Evolutionary conservation across 306 rosid genomes (phyloP), one percentile per base, ranked within the genome.

Genomic region (Dicorynia guianensis): DNA sequence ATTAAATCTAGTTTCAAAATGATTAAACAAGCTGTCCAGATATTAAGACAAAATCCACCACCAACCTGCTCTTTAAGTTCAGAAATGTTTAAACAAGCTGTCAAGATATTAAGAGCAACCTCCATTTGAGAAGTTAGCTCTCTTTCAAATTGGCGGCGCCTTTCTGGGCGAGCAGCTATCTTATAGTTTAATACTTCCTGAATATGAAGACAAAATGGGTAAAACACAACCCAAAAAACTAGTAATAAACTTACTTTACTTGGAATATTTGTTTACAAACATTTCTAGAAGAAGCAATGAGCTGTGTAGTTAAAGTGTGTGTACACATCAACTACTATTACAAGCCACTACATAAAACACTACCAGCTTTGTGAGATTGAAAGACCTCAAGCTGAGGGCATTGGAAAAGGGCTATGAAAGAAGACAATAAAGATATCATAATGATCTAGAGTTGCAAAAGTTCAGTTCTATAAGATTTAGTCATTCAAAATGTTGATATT

Each of bases 91-190:
- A 88, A 77, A 77, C 93, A 88, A 68, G 94, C 98, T 49, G 96
- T 90, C 87, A 96, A 86, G 60, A 93, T 93, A 85, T 78, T 93
- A 72, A 96, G 91, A 82, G 98, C 91, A 75, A 89, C 89, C 83
- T 96, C 97, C 78, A 96, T 90, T 85, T 90, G 98, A 67, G 94
- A 87, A 74, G 91, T 93, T 58, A 96, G 98, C 89, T 96, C 99
- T 71, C 90, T 93, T 82, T 90, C 99, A 72, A 96, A 96, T 81
- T 96, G 99, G 11, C 98, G 97, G 47, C 98, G 96, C 82, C 99
- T 86, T 82, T 96, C 99, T 0, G 94, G 99, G 17, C 99, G 98
- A 80, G 97, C 99, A 62, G 99, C 99, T 74, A 96, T 96, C 87
- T 93, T 96, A 78, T 86, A 87, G 82, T 96, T 96, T 70, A 77